Conservation (phyloP, 805 yeast species). For the Wickerhamia fluorescens region DNA sequence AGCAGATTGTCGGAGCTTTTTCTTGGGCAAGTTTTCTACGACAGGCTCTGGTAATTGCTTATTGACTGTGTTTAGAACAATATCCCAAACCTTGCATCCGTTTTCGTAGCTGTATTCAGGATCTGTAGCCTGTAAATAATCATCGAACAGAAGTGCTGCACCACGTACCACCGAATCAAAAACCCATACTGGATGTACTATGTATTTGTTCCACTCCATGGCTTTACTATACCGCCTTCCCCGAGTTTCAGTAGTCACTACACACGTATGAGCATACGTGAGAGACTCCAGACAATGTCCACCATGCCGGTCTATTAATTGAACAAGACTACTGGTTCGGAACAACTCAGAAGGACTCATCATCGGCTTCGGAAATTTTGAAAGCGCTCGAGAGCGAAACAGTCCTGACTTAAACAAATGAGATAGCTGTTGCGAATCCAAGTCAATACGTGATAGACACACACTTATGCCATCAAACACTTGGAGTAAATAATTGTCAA, state of each 20-base stretch:
- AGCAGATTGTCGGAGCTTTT: conserved; percentile 15
- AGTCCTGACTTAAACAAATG: conserved; percentile 11
- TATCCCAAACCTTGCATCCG: conserved; percentile 34
- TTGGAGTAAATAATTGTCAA: conserved; percentile 24
- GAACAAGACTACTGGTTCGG: conserved; percentile 23
- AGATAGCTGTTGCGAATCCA: conserved; percentile 8
- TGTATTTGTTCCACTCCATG: conserved; percentile 45
- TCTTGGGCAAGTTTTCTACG: conserved; percentile 4
- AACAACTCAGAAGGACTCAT: conserved; percentile 11
- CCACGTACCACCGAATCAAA: conserved; percentile 39
- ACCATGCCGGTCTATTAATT: conserved; percentile 35
- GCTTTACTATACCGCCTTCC: conserved; percentile 52
- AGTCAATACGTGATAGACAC: conserved; percentile 37
- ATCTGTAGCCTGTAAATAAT: conserved; percentile 22
- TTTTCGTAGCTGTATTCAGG: conserved; percentile 10
- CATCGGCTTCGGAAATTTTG: conserved; percentile 1
- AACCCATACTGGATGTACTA: conserved; percentile 46
- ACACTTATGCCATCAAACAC: conserved; percentile 39
- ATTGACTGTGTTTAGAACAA: conserved; percentile 5
- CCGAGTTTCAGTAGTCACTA: conserved; percentile 42
- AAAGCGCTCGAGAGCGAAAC: conserved; percentile 15
- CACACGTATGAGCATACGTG: conserved; percentile 34
- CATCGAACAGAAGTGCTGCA: conserved; percentile 33
- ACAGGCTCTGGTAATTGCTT: not conserved
- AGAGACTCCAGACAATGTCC: conserved; percentile 48